Conservation (phyloP, 2,329 filamentous ascomycete genomes). For the Hypoxylon sp. region DNA sequence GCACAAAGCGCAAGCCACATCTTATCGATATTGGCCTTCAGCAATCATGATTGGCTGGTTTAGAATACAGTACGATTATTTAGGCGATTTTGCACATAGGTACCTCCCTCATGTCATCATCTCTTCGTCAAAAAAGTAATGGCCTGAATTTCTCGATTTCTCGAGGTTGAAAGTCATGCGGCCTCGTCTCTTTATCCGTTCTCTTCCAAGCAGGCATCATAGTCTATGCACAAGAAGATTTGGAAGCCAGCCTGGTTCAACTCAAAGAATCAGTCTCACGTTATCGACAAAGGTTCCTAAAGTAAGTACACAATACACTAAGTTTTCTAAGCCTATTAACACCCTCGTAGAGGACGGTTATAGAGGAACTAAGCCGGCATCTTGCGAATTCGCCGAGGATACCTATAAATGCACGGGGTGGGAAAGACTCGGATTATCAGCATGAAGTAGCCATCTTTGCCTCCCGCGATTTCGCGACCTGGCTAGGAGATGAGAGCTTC, state of each 20-base stretch:
- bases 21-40: slow-evolving; percentile 27
- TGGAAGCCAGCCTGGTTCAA: slow-evolving; percentile 19
- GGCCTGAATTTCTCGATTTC: slow-evolving; percentile 4
- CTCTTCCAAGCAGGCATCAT: slow-evolving; percentile 22
- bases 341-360: slow-evolving; percentile 21
- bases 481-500: slow-evolving; percentile 62
- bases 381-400: slow-evolving; percentile 21
- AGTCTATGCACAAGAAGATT: slow-evolving; percentile 23
- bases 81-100: not conserved
- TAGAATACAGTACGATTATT: slow-evolving; percentile 2
- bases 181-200: slow-evolving; percentile 35
- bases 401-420: slow-evolving; percentile 1
- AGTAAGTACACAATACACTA: slow-evolving; percentile 32
- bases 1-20: slow-evolving; percentile 9
- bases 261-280: slow-evolving; percentile 46
- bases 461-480: slow-evolving; percentile 64
- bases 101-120: not conserved
- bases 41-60: slow-evolving; percentile 19
- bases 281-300: slow-evolving; percentile 44
- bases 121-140: slow-evolving; percentile 12
- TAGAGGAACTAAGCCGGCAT: slow-evolving; percentile 34
- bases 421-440: slow-evolving; percentile 26
- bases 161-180: slow-evolving; percentile 42
- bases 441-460: slow-evolving; percentile 66
- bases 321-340: slow-evolving; percentile 23